Base-by-base conservation (phyloP, 768 basidiomycete genomes). In the Collybiopsis luxurians region DNA sequence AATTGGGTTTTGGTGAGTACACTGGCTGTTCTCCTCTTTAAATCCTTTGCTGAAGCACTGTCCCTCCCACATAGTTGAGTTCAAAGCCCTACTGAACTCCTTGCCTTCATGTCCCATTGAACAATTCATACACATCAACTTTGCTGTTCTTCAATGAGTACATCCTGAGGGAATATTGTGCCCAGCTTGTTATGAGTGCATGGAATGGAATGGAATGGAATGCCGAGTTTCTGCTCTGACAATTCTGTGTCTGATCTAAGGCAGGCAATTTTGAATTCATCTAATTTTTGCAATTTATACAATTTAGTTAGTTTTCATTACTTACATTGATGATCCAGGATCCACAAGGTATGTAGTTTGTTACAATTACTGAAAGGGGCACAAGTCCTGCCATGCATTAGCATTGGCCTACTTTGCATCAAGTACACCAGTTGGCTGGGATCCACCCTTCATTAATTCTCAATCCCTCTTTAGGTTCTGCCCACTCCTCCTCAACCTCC, bases 141-240 rank as follows among this genome's bases (percentile, higher is more conserved):
- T 80, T 92, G 46, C 81, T 97, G 50, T 73, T 98, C 3, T 95
- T 93, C 61, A 95, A 99, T 71, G 97, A 98, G 69, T 90, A 92
- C 54, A 94, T 99, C 3, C 96, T 95, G 0, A 73, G 83, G 31
- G 95, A 95, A 67, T 94, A 94, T 64, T 79, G 91, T 4, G 85
- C 90, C 44, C 86, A 91, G 61, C 79, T 95, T 5, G 50, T n/a
- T n/a, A n/a, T n/a, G n/a, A n/a, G n/a, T n/a, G n/a, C n/a, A n/a
- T n/a, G n/a, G n/a, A n/a, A n/a, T n/a, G n/a, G n/a, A n/a, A n/a
- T n/a, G n/a, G n/a, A n/a, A n/a, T n/a, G n/a, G n/a, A n/a, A n/a
- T n/a, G n/a, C n/a, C n/a, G n/a, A n/a, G n/a, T n/a, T n/a, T n/a
- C n/a, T n/a, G n/a, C n/a, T n/a, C n/a, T n/a, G n/a, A n/a, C n/a